These are phyloP conservation scores for Halophytophthora batemanensis DNA, from an alignment of 352 stramenopile genomes.

Conservation along the genomic window DNA sequence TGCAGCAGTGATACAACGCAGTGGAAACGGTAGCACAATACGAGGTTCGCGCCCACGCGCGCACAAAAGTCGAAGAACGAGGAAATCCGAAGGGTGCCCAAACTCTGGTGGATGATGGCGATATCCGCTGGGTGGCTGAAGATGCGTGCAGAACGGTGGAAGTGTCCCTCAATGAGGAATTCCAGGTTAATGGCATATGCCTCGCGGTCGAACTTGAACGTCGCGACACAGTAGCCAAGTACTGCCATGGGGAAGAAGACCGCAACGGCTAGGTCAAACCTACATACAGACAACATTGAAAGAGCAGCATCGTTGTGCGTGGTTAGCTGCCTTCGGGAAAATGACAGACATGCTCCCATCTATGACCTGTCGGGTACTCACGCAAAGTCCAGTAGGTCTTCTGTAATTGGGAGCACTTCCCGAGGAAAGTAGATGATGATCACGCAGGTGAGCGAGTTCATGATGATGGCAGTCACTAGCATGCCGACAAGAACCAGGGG, in stretches of 20 bases:
- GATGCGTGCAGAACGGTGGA: constrained; percentile 19
- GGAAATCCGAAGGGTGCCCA: constrained; percentile 23
- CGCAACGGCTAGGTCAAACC: constrained; percentile 27
- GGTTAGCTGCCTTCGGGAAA: too few species aligned
- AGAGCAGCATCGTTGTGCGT: too few species aligned
- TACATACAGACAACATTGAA: constrained; percentile 1
- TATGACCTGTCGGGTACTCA: too few species aligned
- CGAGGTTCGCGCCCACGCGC: constrained; percentile 19
- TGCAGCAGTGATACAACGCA: background rate
- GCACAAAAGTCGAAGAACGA: constrained; percentile 22
- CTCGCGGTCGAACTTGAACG: constrained; percentile 22
- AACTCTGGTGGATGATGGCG: constrained; percentile 11
- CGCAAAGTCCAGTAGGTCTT: too few species aligned
- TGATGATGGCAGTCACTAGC: background rate
- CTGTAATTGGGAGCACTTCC: too few species aligned
- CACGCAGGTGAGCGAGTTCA: too few species aligned
- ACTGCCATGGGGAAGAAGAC: constrained; percentile 21
- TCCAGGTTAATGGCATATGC: constrained; percentile 19
- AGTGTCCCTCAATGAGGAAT: constrained; percentile 18
- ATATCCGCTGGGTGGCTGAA: constrained; percentile 18
- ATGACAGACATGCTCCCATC: too few species aligned
- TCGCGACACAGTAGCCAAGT: constrained; percentile 16
- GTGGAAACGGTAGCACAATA: constrained; percentile 11
- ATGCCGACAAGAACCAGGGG: background rate
- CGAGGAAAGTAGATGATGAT: too few species aligned